Evolutionary conservation across 1,139 yeast species (phyloP), one percentile per base, ranked within the genome.

Genomic region (Insectozyma bohioensis): DNA sequence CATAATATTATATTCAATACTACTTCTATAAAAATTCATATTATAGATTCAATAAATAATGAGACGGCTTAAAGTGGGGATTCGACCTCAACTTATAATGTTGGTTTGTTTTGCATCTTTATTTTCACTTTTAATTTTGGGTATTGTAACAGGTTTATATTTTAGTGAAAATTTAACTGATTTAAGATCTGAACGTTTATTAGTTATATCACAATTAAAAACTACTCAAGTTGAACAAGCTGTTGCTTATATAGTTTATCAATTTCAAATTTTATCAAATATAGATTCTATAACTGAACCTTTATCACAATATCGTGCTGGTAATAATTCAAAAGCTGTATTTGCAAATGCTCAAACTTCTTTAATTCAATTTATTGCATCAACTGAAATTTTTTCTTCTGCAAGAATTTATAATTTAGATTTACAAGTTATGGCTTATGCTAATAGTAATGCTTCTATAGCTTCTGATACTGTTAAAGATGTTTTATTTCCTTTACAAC

Each of bases 121-220:
- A 25, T 63, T 85, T 34, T 87, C 97, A 2, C 67, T 90, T 33
- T 64, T 85, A 20, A 76, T 86, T 5, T 61, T 90, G 31, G 92
- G 95, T 9, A 64, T 85, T 17, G 86, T 84, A 7, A 79, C 95
- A 2, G 95, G 95, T 30, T 76, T 85, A 6, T 86, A 85, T 58
- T 86, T 85, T 51, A 77, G 87, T 12, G 56, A 66, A 17, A 83
- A 78, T 46, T 76, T 82, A 39, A 73, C 78, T 31, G 60, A 71
- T 33, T 60, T 85, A 31, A 68, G 94, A 43, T 77, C 81, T 2
- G 92, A 85, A 43, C 70, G 88, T 37, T 62, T 88, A 24, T 77
- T 75, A 49, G 86, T 85, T 30, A 84, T 87, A 11, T 84, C 95
- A 6, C 85, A 84, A 52, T 63, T 88, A 36, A 87, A 86, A 54